These are phyloP conservation scores for Fusarium goolgardi DNA, from an alignment of 2,329 filamentous ascomycete genomes.

Conservation along the genomic window DNA sequence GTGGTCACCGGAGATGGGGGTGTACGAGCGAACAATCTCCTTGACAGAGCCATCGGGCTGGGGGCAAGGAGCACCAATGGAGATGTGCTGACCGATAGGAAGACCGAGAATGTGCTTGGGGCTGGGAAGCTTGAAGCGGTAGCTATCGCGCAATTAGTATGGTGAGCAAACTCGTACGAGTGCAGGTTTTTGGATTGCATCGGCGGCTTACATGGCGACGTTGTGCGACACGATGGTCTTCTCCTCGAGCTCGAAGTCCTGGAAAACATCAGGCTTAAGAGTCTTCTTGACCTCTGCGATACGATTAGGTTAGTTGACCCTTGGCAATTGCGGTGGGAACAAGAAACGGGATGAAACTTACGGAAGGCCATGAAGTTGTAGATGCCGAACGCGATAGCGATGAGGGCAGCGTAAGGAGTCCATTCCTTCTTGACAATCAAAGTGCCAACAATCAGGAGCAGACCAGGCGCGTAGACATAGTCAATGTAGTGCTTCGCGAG, in stretches of 20 bases:
- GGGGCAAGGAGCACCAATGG: conserved; percentile 81
- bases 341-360: conserved; percentile 59
- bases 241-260: conserved; percentile 91
- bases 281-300: conserved; percentile 78
- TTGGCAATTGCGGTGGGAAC: background rate
- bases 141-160: conserved; percentile 62
- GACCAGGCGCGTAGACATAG: conserved; percentile 86
- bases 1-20: conserved; percentile 89
- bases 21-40: conserved; percentile 92
- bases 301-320: conserved; percentile 25
- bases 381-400: conserved; percentile 74
- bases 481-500: conserved; percentile 75
- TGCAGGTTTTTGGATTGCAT: background rate
- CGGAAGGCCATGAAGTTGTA: conserved; percentile 78
- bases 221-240: conserved; percentile 98
- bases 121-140: conserved; percentile 89
- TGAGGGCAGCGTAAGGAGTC: conserved; percentile 74
- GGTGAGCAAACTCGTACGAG: background rate
- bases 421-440: conserved; percentile 83
- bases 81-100: conserved; percentile 99
- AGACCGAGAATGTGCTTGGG: conserved; percentile 87
- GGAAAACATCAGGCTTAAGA: conserved; percentile 87
- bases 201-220: conserved; percentile 81
- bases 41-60: conserved; percentile 78
- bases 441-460: conserved; percentile 79